A percentile compares a stretch with the other conserved stretches of the same genome.
Conservation (phyloP, 495 filamentous ascomycete species). For the Xylaria grammica region DNA sequence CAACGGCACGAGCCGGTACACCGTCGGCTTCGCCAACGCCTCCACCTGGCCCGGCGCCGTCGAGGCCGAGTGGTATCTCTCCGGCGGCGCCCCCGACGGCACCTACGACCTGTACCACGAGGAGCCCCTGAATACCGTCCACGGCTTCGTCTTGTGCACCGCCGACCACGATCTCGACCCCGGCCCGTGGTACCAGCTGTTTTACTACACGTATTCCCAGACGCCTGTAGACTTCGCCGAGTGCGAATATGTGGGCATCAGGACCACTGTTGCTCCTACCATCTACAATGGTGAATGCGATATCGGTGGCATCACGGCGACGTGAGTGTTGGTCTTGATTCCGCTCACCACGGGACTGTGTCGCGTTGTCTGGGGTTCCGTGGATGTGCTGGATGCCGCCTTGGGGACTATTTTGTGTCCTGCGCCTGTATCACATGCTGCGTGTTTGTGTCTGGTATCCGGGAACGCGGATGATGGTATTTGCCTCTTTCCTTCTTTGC, state of each 20-base stretch:
- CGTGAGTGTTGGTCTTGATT: neutral
- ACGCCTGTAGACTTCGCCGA: constrained; percentile 7
- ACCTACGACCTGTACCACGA: constrained; percentile 12
- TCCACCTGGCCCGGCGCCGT: constrained; percentile 20
- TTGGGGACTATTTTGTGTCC: no score
- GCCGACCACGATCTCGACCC: constrained; percentile 20
- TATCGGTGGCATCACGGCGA: constrained; percentile 10
- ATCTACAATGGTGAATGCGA: constrained; percentile 23
- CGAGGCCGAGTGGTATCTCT: constrained; percentile 5
- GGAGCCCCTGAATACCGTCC: constrained; percentile 5
- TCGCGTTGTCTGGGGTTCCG: neutral
- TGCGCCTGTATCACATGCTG: no score
- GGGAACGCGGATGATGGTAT: no score
- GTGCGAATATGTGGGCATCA: constrained; percentile 22
- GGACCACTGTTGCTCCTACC: constrained; percentile 23
- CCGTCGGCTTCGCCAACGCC: constrained; percentile 26
- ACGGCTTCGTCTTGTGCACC: constrained; percentile 22
- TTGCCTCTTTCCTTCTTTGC: no score
- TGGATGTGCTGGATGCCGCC: no score
- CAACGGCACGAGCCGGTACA: constrained; percentile 19
- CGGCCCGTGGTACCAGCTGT: constrained; percentile 23
- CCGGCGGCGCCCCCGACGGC: neutral
- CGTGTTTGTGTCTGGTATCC: no score
- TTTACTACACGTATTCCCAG: constrained; percentile 11
- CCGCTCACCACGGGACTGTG: neutral